Evolutionary conservation across 2,329 filamentous ascomycete genomes (phyloP), one percentile per base, ranked within the genome.

Genomic region (Pseudogymnoascus sp.): DNA sequence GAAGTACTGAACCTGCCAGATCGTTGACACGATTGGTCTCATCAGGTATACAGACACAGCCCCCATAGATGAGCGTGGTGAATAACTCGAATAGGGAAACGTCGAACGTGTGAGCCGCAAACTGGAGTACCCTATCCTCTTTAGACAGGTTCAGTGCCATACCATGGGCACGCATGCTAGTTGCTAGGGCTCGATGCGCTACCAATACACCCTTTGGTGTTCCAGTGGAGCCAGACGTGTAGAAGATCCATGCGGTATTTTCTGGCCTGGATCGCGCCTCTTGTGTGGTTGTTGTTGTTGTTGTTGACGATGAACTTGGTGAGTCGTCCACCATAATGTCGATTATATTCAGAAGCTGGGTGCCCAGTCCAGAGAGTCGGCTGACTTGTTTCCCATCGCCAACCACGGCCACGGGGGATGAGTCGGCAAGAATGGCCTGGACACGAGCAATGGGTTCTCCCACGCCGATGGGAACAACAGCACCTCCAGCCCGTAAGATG

Each of bases 401-500:
- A 22, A 43, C 9, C 20, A 43, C 20, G 38, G 38, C 38, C n/a
- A 43, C n/a, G 20, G 38, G 28, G 28, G 28, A 30, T 7, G 28
- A 30, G 28, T 30, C 28, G 28, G 28, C 28, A 9, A 41, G 14
- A 20, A 41, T 41, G 14, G 38, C 18, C 38, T 41, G 14, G 18
- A 41, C 18, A 41, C 38, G 38, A 41, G 38, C 18, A n/a, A 41
- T 62, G 6, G 69, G 68, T 35, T 71, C 64, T 9, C 58, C 65
- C 11, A 68, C 63, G 41, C 70, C 66, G 11, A 71, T 39, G 9
- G 69, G 65, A 15, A 73, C 67, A 22, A 67, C 70, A 8, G 68
- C 66, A 37, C 63, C 68, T 1, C 69, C 69, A 15, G 67, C 65
- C 60, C 67, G 68, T 9, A 69, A 22, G 7, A 71, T 63, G 18